phyloP scores from a whole-genome alignment of 2,329 filamentous ascomycete species.

The Trichoderma simmonsii region DNA sequence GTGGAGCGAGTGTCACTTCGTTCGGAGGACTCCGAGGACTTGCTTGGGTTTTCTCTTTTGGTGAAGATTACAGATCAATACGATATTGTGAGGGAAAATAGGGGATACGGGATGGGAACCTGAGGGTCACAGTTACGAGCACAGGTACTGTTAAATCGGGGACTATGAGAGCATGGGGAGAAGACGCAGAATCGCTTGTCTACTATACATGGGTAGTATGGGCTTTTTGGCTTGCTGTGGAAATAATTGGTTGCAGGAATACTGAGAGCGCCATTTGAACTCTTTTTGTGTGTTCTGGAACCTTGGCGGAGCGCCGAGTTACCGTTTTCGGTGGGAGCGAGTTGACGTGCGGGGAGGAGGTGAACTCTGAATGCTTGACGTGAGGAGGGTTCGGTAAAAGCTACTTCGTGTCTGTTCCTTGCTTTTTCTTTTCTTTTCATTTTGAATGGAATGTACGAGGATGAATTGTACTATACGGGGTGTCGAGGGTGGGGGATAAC shows the following conservation, averaged over 20 bases:
- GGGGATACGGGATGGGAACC: not conserved
- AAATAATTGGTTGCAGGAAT: not conserved
- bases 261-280: not conserved
- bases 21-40: not conserved
- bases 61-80: not conserved
- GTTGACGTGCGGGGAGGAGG: not conserved
- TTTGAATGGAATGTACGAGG: not conserved
- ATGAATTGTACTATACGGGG: not conserved
- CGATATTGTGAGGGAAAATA: not conserved
- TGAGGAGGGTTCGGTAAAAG: not conserved
- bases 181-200: not conserved
- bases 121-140: not conserved
- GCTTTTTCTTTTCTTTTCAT: not conserved
- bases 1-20: not conserved
- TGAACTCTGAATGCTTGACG: not conserved
- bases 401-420: not conserved
- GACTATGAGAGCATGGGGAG: not conserved
- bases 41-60: not conserved
- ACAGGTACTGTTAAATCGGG: not conserved
- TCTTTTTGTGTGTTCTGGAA: not conserved
- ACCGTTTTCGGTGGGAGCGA: constrained; percentile 1
- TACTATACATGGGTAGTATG: not conserved
- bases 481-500: not conserved
- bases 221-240: not conserved
- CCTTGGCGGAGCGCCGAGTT: not conserved